These are phyloP conservation scores for Colletotrichum kahawae DNA, from an alignment of 2,329 filamentous ascomycete species.

Conservation along the genomic window DNA sequence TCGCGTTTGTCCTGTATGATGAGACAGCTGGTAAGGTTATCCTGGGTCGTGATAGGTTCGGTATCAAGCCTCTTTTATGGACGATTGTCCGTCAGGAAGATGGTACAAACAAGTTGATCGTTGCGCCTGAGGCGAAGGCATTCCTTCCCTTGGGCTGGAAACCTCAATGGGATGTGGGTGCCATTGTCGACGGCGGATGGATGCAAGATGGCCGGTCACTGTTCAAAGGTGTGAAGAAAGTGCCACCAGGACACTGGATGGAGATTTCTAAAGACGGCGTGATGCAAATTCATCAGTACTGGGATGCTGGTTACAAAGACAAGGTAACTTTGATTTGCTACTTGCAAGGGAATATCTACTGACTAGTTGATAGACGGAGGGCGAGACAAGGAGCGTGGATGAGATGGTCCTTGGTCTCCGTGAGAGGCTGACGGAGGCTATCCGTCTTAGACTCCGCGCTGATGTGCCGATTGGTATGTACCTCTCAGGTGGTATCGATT, in stretches of 20 bases:
- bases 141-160: conserved; percentile 56
- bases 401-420: conserved; percentile 57
- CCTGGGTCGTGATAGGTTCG: conserved; percentile 58
- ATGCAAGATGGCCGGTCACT: conserved; percentile 49
- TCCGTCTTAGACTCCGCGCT: conserved; percentile 56
- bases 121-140: conserved; percentile 59
- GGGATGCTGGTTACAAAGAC: conserved; percentile 56
- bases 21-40: conserved; percentile 39
- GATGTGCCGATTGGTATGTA: conserved; percentile 64
- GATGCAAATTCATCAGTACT: conserved; percentile 47
- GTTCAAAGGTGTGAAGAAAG: conserved; percentile 51
- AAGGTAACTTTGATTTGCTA: conserved; percentile 39
- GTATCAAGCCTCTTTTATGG: conserved; percentile 62
- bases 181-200: conserved; percentile 50
- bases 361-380: conserved; percentile 25
- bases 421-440: conserved; percentile 52
- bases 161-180: conserved; percentile 56
- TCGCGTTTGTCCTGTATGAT: conserved; percentile 57
- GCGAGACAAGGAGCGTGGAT: conserved; percentile 48
- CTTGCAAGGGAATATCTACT: rapidly evolving
- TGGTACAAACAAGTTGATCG: conserved; percentile 38
- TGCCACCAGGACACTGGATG: conserved; percentile 49
- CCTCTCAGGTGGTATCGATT: conserved; percentile 62
- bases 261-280: conserved; percentile 41
- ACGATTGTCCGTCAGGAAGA: conserved; percentile 30